A percentile compares a stretch with the other conserved stretches of the same genome.
phyloP scores from a whole-genome alignment of 139 green algal genomes.

The Tetraselmis striata region DNA sequence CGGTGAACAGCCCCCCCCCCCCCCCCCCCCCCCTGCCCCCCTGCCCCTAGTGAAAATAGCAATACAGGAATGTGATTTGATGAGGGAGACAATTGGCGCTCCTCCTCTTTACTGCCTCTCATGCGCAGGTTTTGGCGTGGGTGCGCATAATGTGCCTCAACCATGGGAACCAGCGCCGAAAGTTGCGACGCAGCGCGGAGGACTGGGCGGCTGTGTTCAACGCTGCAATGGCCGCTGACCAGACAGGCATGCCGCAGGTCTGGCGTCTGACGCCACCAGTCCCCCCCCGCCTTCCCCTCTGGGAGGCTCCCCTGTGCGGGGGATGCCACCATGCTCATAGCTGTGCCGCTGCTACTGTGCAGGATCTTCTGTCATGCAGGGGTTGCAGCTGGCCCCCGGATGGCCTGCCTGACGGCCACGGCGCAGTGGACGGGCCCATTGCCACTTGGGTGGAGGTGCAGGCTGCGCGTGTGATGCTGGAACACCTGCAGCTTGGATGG shows the following conservation, averaged over 20 bases:
- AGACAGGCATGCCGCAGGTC: neutral
- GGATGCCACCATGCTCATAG: no score
- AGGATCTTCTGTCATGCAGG: no score
- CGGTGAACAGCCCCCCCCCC: no score
- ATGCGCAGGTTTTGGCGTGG: neutral
- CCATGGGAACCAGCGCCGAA: constrained; percentile 51
- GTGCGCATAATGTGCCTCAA: constrained; percentile 56
- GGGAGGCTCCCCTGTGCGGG: no score
- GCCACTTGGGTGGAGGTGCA: constrained; percentile 64
- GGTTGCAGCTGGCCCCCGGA: neutral
- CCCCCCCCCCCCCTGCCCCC: no score
- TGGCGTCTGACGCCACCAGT: no score
- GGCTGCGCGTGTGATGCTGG: constrained; percentile 35
- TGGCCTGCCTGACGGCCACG: neutral
- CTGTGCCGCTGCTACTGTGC: no score
- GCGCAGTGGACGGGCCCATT: constrained; percentile 36
- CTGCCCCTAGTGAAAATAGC: no score
- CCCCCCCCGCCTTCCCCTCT: no score
- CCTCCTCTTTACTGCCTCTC: no score
- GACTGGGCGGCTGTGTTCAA: constrained; percentile 74
- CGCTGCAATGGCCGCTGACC: constrained; percentile 34
- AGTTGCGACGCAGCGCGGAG: constrained; percentile 55
- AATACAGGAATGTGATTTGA: no score
- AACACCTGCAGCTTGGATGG: constrained; percentile 72
- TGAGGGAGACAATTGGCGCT: no score